phyloP scores from a whole-genome alignment of 495 filamentous ascomycete species.

The Podospora appendiculata region DNA sequence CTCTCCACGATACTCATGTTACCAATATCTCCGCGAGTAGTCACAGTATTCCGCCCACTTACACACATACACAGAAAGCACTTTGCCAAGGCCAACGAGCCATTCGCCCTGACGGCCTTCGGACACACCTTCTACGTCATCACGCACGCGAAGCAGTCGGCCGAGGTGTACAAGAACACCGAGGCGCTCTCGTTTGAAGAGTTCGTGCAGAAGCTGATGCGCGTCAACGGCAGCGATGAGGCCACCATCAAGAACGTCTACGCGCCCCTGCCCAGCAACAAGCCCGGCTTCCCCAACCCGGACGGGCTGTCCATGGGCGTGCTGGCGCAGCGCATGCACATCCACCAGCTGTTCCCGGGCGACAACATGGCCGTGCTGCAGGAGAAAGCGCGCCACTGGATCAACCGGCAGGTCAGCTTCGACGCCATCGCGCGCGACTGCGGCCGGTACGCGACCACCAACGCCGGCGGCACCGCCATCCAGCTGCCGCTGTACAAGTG shows the following conservation, averaged over 20 bases:
- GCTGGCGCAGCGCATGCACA: constrained; percentile 5
- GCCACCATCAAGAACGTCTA: constrained; percentile 4
- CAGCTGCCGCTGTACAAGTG: constrained; percentile 4
- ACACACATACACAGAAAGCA: neutral
- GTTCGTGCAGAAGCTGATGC: constrained; percentile 6
- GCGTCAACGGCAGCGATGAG: constrained; percentile 5
- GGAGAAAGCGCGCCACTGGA: constrained; percentile 1
- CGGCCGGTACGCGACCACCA: neutral
- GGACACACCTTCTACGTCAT: constrained; percentile 9
- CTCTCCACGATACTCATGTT: neutral
- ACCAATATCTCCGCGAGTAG: neutral
- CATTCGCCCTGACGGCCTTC: constrained; percentile 9
- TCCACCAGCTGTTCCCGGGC: constrained; percentile 10
- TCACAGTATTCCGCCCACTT: no score
- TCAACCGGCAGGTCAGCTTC: constrained; percentile 3
- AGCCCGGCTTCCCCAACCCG: constrained; percentile 10
- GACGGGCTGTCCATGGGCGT: constrained; percentile 2
- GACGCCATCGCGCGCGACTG: neutral
- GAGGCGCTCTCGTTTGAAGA: constrained; percentile 14
- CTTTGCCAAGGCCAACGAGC: constrained; percentile 2
- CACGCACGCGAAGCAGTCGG: constrained; percentile 6
- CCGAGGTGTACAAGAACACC: constrained; percentile 15
- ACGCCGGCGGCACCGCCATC: neutral
- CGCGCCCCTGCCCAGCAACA: constrained; percentile 1
- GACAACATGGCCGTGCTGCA: constrained; percentile 6